Base-by-base conservation (phyloP, 1,284 basidiomycete genomes). In the Cryptococcus sp. region DNA sequence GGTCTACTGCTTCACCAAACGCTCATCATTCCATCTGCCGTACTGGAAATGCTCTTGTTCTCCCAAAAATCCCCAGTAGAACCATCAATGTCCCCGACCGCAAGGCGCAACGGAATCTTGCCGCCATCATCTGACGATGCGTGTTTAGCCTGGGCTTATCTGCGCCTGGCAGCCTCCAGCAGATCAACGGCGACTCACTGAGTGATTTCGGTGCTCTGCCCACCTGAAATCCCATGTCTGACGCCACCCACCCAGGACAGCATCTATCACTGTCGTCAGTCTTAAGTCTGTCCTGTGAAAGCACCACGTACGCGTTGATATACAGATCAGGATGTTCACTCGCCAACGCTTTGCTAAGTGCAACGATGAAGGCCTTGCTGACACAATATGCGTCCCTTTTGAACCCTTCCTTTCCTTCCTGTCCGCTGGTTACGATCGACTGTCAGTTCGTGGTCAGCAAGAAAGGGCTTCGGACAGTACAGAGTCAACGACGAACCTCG, bases 361-460 rank as follows among this genome's bases (percentile, higher is more conserved):
- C 45, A 22, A 46, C 45, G 22, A 46, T 26, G 20, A 46, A 22
- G 16, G 45, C 45, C 20, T 46, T 46, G 45, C 45, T 46, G 45
- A 46, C 45, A 11, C 45, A 46, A 22, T 46, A 46, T 16, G 45
- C 45, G 45, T 46, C 45, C 45, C 26, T 46, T 26, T 46, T 46
- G 45, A 46, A 46, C 16, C 45, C 45, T 16, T 22, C 45, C 11
- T 46, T 26, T 22, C 22, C 45, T 46, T 46, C 45, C 45, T 23
- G 45, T 16, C 26, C 26, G 16, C 26, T 46, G 5, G 7, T 26
- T 19, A 46, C 45, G 45, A 46, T 22, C 3, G 16, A 19, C 45
- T 46, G 45, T 26, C 5, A 11, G 20, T 46, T 34, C 29, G 3
- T 34, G 29, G 29, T 34, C 29, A 34, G 29, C 29, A 34, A 34